Evolutionary conservation across 2,329 filamentous ascomycete species (phyloP).

Genomic region (Ceratocystis ficicola): DNA sequence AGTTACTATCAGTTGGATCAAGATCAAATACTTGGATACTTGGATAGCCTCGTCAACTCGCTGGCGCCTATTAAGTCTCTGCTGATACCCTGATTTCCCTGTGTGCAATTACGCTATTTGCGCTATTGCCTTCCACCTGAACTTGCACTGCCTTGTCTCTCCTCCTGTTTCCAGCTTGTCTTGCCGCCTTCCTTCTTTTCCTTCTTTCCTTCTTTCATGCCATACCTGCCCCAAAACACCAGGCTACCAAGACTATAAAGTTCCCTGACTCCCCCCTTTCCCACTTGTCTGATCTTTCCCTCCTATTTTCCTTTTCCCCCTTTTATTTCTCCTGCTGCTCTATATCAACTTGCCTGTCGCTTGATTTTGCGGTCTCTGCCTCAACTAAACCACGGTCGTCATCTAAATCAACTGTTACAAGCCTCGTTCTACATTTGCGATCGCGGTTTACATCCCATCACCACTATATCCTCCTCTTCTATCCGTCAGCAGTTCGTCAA

Average conservation of each 20-base stretch:
- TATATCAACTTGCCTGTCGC: background rate
- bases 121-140: background rate
- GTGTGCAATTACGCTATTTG: background rate
- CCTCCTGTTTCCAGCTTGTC: constrained; percentile 8
- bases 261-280: constrained; percentile 3
- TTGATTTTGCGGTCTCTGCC: too few relatives aligned
- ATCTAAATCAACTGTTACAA: too few relatives aligned
- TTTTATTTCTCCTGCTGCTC: background rate
- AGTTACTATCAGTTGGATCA: too few relatives aligned
- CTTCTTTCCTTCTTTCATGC: constrained; percentile 6
- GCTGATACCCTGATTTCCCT: background rate
- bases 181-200: constrained; percentile 5
- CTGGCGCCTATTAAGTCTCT: background rate
- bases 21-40: background rate
- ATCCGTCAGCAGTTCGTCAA: constrained; percentile 21
- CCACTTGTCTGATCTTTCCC: background rate
- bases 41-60: constrained; percentile 1
- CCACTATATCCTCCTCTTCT: background rate
- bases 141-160: background rate
- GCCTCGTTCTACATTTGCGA: background rate
- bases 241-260: background rate
- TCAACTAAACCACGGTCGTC: too few relatives aligned
- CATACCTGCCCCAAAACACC: background rate
- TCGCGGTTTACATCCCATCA: background rate
- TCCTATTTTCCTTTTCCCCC: constrained; percentile 4